A percentile compares a stretch with the other conserved stretches of the same genome.
These are phyloP conservation scores for Andrographis paniculata DNA, from an alignment of 305 asterid genomes.

Conservation along the genomic window DNA sequence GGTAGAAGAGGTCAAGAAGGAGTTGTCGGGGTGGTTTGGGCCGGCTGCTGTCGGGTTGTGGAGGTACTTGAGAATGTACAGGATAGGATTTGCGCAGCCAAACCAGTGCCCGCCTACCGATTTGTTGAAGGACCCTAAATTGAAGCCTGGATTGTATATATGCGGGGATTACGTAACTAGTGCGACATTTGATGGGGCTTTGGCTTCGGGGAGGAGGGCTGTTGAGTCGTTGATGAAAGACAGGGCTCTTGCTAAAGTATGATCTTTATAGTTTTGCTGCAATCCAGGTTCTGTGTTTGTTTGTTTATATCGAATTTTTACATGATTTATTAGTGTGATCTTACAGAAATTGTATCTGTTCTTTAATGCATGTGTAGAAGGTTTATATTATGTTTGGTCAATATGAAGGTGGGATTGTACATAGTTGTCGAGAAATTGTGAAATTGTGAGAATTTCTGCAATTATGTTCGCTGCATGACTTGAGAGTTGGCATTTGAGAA, in stretches of 20 bases:
- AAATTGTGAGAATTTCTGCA: not conserved
- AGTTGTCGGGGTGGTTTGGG: conserved; percentile 80
- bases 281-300: conserved; percentile 5
- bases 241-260: conserved; percentile 26
- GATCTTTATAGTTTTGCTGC: conserved; percentile 4
- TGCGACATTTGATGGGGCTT: conserved; percentile 93
- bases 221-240: conserved; percentile 77
- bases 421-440: not conserved
- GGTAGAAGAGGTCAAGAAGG: conserved; percentile 47
- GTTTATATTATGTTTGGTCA: too few relatives aligned
- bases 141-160: conserved; percentile 49
- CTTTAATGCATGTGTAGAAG: too few relatives aligned
- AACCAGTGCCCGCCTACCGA: conserved; percentile 87
- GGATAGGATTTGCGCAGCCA: conserved; percentile 77
- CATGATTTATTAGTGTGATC: conserved; percentile 9
- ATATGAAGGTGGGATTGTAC: too few relatives aligned
- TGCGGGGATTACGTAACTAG: conserved; percentile 89
- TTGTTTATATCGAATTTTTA: conserved; percentile 12
- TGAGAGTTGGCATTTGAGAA: too few relatives aligned
- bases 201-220: conserved; percentile 88
- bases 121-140: conserved; percentile 56
- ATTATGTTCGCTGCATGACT: too few relatives aligned
- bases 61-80: conserved; percentile 61
- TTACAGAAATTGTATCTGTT: too few relatives aligned
- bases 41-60: conserved; percentile 42